Percentiles rank a stretch among this genome's conserved stretches.
phyloP scores from a whole-genome alignment of 2,329 filamentous ascomycete genomes.

The Cadophora sp. region DNA sequence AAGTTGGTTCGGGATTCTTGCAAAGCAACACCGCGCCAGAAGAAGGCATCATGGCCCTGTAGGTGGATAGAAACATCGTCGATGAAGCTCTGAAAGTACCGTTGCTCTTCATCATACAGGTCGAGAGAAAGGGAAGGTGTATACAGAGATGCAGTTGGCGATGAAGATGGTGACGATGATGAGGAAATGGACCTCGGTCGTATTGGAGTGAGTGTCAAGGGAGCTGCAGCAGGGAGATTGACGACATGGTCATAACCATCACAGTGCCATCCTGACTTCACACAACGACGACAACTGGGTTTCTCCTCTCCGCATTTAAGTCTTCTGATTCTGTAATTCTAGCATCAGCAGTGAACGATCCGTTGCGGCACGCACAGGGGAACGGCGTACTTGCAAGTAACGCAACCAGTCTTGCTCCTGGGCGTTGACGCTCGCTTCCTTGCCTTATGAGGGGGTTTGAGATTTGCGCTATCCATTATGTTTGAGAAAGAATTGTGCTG shows the following conservation, averaged over 20 bases:
- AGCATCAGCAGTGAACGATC: not conserved
- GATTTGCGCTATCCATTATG: slow-evolving; percentile 18
- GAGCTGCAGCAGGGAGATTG: slow-evolving; percentile 5
- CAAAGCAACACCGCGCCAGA: slow-evolving; percentile 45
- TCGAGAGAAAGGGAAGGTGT: slow-evolving; percentile 18
- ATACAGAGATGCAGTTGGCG: slow-evolving; percentile 24
- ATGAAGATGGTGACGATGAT: slow-evolving; percentile 25
- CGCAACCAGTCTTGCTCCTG: slow-evolving; percentile 59
- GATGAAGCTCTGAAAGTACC: slow-evolving; percentile 38
- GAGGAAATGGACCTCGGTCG: slow-evolving; percentile 20
- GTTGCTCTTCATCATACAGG: slow-evolving; percentile 31
- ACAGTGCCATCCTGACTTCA: slow-evolving; percentile 39
- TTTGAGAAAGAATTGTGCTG: not conserved
- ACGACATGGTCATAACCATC: slow-evolving; percentile 38
- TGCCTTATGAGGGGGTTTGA: not conserved
- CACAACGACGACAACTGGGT: slow-evolving; percentile 38
- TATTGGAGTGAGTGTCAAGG: slow-evolving; percentile 15
- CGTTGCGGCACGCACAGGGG: slow-evolving; percentile 41
- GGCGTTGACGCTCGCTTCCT: slow-evolving; percentile 32
- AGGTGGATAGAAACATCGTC: slow-evolving; percentile 31
- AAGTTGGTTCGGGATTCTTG: slow-evolving; percentile 29
- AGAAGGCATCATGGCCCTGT: slow-evolving; percentile 54
- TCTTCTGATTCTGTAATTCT: slow-evolving; percentile 36
- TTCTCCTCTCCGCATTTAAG: slow-evolving; percentile 42
- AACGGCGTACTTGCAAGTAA: slow-evolving; percentile 68